Evolutionary conservation across 2,329 filamentous ascomycete species (phyloP), one percentile per base, ranked within the genome.

Genomic region (Eutypella sp.): DNA sequence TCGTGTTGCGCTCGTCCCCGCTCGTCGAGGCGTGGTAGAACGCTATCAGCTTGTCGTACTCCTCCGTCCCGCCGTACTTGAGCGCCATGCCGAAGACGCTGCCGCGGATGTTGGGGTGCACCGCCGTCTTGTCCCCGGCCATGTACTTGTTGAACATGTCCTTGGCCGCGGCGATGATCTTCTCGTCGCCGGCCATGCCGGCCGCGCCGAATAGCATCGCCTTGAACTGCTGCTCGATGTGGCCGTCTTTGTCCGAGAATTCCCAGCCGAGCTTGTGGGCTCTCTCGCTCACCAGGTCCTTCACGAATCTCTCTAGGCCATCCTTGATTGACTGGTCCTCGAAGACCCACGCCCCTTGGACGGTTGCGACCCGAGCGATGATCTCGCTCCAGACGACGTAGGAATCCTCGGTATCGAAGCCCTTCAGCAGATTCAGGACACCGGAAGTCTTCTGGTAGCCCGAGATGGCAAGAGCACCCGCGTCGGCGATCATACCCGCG

Each of bases 361-460:
- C 78, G n/a, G 83, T 77, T 20, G 79, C 81, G 48, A 96, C 78
- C 40, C 90, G 84, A 39, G 85, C 79, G 41, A 90, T 79, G 48
- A 97, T 88, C 67, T 96, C 91, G 55, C 89, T 90, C 92, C 92
- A 97, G 3, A 97, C 92, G 33, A 96, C 88, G 55, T 90, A 96
- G 59, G 95, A 88, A 1, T 82, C 75, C 70, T 97, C 92, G 2
- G 82, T 76, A 65, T 88, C 87, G 50, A 97, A 93, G 41, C 87
- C 84, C 65, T 95, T 87, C 45, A 97, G 76, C 13, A 97, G 76
- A 44, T 86, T 90, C 37, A 97, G 71, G 43, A 96, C 78, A 11
- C 89, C 90, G 15, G 91, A 95, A 1, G 92, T 96, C 75, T 89
- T 95, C 66, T 95, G 89, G 66, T 95, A 95, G 25, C 92, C 92